A percentile compares a stretch with the other conserved stretches of the same genome.
phyloP scores from a whole-genome alignment of 352 stramenopile genomes.

The Phytophthora foliorum region DNA sequence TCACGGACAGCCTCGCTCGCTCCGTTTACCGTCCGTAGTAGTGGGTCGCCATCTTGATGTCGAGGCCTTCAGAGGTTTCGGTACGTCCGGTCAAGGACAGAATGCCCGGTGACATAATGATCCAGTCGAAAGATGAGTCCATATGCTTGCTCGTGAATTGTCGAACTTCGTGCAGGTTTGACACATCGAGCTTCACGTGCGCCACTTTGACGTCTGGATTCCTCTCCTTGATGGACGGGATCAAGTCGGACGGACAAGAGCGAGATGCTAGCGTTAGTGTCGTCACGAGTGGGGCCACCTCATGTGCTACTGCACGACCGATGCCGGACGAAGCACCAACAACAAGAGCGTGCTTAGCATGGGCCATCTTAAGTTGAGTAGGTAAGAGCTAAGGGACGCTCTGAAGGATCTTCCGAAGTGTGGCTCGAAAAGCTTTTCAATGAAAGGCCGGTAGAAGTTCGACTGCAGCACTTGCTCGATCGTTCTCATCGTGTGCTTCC shows the following conservation, averaged over 20 bases:
- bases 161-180: slow-evolving; percentile 21
- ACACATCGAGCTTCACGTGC: slow-evolving; percentile 23
- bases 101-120: slow-evolving; percentile 23
- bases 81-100: slow-evolving; percentile 21
- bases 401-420: neutral
- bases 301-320: slow-evolving; percentile 20
- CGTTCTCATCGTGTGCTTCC: neutral
- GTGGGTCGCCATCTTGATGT: slow-evolving; percentile 31
- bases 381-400: neutral
- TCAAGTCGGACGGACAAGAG: slow-evolving; percentile 23
- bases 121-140: slow-evolving; percentile 21
- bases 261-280: slow-evolving; percentile 27
- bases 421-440: no score
- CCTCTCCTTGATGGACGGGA: slow-evolving; percentile 22
- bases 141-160: slow-evolving; percentile 23
- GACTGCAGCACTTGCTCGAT: neutral
- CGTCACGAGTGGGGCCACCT: slow-evolving; percentile 19
- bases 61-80: slow-evolving; percentile 22
- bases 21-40: slow-evolving; percentile 23
- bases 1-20: neutral
- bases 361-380: slow-evolving; percentile 3
- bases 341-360: slow-evolving; percentile 20
- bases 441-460: no score
- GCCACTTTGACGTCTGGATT: slow-evolving; percentile 26
- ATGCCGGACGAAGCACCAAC: slow-evolving; percentile 30